These are phyloP conservation scores for Ailanthus altissimus DNA, from an alignment of 345 rosid genomes.

Conservation along the genomic window DNA sequence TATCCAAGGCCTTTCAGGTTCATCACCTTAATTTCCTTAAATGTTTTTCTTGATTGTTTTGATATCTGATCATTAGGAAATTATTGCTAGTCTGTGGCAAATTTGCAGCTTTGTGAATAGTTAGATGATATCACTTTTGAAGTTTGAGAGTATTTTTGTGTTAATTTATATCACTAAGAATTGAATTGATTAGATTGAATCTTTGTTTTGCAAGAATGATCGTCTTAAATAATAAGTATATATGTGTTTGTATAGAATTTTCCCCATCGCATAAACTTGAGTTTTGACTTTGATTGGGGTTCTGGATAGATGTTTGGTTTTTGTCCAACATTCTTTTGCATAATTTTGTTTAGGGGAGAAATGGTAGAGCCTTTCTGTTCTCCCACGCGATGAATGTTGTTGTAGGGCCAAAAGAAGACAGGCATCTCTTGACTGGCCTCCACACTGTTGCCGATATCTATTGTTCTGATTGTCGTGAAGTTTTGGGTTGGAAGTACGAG, in stretches of 20 bases:
- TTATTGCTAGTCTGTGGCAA: neutral
- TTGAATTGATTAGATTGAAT: neutral
- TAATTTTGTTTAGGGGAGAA: conserved; percentile 65
- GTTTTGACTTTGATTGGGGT: conserved; percentile 1
- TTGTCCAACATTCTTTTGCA: conserved; percentile 21
- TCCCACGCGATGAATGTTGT: conserved; percentile 78
- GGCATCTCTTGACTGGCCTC: conserved; percentile 73
- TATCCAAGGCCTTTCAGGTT: conserved; percentile 97
- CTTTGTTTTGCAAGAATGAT: conserved; percentile 1
- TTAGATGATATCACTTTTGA: neutral
- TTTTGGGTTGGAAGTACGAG: conserved; percentile 87
- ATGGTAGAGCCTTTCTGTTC: conserved; percentile 83
- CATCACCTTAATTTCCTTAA: conserved; percentile 24
- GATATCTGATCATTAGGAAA: neutral
- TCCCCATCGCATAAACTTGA: neutral
- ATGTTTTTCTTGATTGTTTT: neutral
- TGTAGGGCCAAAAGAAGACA: conserved; percentile 72
- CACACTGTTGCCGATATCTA: conserved; percentile 82
- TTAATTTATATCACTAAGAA: neutral
- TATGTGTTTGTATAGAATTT: neutral
- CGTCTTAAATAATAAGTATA: neutral
- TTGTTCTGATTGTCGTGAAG: conserved; percentile 70
- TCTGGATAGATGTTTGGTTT: neutral
- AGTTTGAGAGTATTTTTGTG: neutral
- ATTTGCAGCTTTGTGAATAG: neutral